Base-by-base conservation (phyloP, 202 grass and related monocot species). In the Digitaria exilis region DNA sequence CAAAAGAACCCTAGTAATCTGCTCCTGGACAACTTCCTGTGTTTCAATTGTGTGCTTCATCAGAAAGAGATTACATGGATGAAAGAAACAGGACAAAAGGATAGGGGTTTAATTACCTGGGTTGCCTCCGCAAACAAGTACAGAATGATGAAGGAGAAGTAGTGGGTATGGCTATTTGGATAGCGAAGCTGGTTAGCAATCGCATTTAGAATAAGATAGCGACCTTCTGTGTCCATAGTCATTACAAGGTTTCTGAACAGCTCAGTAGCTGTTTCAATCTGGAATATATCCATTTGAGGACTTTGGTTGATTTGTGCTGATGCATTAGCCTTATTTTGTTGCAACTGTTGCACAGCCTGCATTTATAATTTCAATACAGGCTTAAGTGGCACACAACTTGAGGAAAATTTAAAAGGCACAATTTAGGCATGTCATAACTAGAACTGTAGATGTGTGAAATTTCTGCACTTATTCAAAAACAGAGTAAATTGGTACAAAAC, bases 81-180 rank as follows among this genome's bases (percentile, higher is more conserved):
- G 29, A 18, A 69, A 31, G 32, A 58, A 70, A 71, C 1, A 3
- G 10, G 6, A 34, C 0, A 19, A 65, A 17, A 15, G 10, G 19
- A 18, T 6, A 66, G 22, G 48, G 19, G 15, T 62, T 55, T n/a
- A 8, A 24, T 30, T 91, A 98, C 96, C 87, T 89, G 83, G 57
- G 76, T 91, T 64, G 90, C 84, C 74, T 98, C 92, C 0, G 90
- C 91, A 86, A 94, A 98, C 73, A 98, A 80, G 80, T 95, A 98
- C 9, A 98, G 80, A 82, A 98, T 92, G 35, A 98, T 90, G 60
- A 98, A 98, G 11, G 92, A 95, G 48, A 91, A 98, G 83, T 98
- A 98, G 85, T 98, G 92, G 18, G 92, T 95, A 78, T 95, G 92
- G 77, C 91, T 98, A 79, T 98, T 98, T 72, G 96, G 96, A 62